Evolutionary conservation across 2,329 filamentous ascomycete genomes (phyloP), one percentile per base, ranked within the genome.

Genomic region (Parascedosporium putredinis): DNA sequence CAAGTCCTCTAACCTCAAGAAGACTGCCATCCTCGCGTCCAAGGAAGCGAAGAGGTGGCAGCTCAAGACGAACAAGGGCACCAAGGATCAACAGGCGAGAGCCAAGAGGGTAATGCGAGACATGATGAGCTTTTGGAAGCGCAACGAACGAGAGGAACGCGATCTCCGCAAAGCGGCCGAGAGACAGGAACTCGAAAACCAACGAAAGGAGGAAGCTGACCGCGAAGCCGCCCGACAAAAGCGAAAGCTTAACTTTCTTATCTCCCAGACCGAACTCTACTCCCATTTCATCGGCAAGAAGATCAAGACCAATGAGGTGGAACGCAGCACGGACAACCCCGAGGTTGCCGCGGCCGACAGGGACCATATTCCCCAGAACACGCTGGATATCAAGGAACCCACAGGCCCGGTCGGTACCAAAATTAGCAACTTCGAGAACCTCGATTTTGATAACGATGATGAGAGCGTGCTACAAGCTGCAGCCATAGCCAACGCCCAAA

Each of bases 111-210:
- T 91, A 52, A 98, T 98, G 93, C 83, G 93, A 63, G 93, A 98
- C 69, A 98, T 98, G 93, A 93, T 96, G 79, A 83, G 87, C 51
- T 98, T 97, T 76, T 98, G 93, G 93, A 97, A 97, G 70, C 85
- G 91, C 51, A 98, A 98, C 64, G 93, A 98, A 67, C 86, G 91
- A 49, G 93, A 98, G 64, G 93, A 98, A 64, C 87, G 93, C 53
- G 93, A 98, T 64, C 74, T 94, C 55, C 84, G 93, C 57, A 94
- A 95, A 71, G 83, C 90, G 48, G 93, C 93, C 4, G 93, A 98
- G 72, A 88, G 85, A 64, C 89, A 95, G 65, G 93, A 97, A 69
- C 79, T 98, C 45, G 93, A 98, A 64, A 94, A 93, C 60, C 93
- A 93, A 16, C 90, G 93, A 68, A 94, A 91, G 69, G 90, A 91